Base-by-base conservation (phyloP, 345 rosid genomes). In the Punica granatum region DNA sequence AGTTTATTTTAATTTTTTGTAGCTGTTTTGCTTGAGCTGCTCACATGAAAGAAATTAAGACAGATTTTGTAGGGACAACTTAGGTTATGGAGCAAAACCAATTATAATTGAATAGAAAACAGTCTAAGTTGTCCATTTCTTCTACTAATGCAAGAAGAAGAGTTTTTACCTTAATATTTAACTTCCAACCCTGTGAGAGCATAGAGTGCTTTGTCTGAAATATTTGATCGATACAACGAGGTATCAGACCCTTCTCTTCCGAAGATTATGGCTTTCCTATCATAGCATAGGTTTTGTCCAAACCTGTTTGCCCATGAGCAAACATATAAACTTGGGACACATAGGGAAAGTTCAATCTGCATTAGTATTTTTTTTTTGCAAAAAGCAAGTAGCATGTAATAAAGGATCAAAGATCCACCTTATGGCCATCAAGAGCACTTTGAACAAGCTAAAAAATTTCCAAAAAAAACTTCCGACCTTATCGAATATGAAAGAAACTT, bases 291-390 rank as follows among this genome's bases (percentile, higher is more conserved):
- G 99, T 94, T 74, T 94, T 91, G 33, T 97, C 97, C 0, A 97
- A 94, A 28, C 99, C 99, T 25, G 99, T 94, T 80, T 94, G 99
- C 69, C 99, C 99, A 72, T 94, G 91, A 34, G 99, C 97, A 72
- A 94, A 94, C 66, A 94, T 94, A 79, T 92, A 94, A 62, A 94
- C 99, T 97, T 93, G 73, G 56, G 33, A 75, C 31, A 30, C 41
- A 37, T 33, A 6, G 26, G 30, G 16, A 9, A 12, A 56, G 34
- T 9, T 11, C 26, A 18, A 13, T 7, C 26, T 10, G 28, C 13
- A 11, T 54, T 6, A 10, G 33, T 5, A 37, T 4, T 11, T 11
- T 37, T 37, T 11, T 37, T 37, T 37, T 37, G 11, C 41, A 37
- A 37, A 37, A 4, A 37, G 11, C 11, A 11, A 37, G 41, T 37